phyloP scores from a whole-genome alignment of 805 yeast species.

The Saturnispora kantuleensis region DNA sequence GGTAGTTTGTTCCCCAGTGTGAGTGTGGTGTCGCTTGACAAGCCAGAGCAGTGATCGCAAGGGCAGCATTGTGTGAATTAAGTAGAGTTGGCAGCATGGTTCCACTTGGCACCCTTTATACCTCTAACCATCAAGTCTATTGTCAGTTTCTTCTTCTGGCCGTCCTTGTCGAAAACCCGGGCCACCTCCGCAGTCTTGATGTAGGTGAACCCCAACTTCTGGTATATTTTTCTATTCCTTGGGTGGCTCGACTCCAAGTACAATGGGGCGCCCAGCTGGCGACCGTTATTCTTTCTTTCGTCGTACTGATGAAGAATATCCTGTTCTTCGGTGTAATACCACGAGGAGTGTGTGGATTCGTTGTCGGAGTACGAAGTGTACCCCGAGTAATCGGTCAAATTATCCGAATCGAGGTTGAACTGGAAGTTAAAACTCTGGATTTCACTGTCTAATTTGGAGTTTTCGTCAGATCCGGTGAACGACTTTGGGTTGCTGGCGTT shows the following conservation, averaged over 20 bases:
- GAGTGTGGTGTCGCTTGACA: conserved; percentile 16
- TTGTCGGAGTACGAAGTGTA: conserved; percentile 25
- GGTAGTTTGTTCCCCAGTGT: conserved; percentile 34
- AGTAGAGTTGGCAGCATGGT: conserved; percentile 11
- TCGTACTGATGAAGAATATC: conserved; percentile 27
- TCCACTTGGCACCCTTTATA: conserved; percentile 28
- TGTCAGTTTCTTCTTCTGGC: conserved; percentile 20
- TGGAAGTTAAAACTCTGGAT: conserved; percentile 27
- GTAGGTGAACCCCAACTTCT: conserved; percentile 41
- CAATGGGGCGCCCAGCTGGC: conserved; percentile 27
- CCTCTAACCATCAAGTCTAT: conserved; percentile 33
- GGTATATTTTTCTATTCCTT: conserved; percentile 42
- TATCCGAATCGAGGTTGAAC: conserved; percentile 27
- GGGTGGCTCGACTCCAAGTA: conserved; percentile 52
- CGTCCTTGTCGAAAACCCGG: conserved; percentile 21
- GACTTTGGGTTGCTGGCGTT: conserved; percentile 2
- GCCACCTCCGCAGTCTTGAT: conserved; percentile 29
- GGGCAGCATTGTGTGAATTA: background rate
- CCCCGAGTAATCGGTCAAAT: conserved; percentile 27
- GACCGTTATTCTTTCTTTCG: conserved; percentile 21
- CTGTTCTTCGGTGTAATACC: conserved; percentile 28
- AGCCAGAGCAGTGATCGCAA: background rate
- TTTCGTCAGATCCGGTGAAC: conserved; percentile 14
- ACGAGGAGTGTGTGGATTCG: conserved; percentile 27
- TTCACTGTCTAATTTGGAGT: conserved; percentile 25